Conservation (phyloP, 1,284 basidiomycete genomes). For the Caloboletus firmus region DNA sequence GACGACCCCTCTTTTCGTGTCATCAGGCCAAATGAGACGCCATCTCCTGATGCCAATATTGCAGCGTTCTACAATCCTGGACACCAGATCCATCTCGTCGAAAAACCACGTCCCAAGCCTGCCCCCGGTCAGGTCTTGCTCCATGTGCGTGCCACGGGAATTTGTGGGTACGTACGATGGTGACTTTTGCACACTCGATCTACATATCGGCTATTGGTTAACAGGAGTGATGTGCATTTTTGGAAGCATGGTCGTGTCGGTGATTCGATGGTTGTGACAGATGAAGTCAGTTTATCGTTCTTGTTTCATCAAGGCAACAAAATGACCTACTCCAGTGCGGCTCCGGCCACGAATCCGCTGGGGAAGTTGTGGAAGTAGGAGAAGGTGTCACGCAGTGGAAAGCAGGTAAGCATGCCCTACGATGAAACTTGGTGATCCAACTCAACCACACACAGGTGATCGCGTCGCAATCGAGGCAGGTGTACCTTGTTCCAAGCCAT, state of each 20-base stretch:
- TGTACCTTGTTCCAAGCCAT: constrained; percentile 58
- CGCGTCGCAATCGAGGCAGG: constrained; percentile 66
- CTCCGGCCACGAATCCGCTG: constrained; percentile 65
- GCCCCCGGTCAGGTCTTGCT: constrained; percentile 61
- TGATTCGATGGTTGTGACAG: constrained; percentile 64
- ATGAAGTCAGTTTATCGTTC: constrained; percentile 43
- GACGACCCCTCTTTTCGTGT: constrained; percentile 53
- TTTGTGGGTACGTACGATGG: constrained; percentile 51
- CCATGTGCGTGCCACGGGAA: constrained; percentile 62
- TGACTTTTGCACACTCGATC: background rate
- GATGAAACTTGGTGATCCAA: background rate
- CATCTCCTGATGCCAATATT: constrained; percentile 48
- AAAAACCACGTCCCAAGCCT: constrained; percentile 56
- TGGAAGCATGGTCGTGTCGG: constrained; percentile 66
- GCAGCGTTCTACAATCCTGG: constrained; percentile 61
- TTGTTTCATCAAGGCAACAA: background rate
- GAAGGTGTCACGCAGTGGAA: constrained; percentile 64
- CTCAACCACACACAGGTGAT: constrained; percentile 42
- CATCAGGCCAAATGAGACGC: constrained; percentile 47
- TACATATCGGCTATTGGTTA: background rate
- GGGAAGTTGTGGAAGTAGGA: constrained; percentile 59
- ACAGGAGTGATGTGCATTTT: constrained; percentile 63
- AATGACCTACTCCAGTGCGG: constrained; percentile 45
- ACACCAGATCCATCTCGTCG: constrained; percentile 60
- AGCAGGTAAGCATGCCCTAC: constrained; percentile 37